Base-by-base conservation (phyloP, 495 filamentous ascomycete species). In the Bacidia gigantensis region DNA sequence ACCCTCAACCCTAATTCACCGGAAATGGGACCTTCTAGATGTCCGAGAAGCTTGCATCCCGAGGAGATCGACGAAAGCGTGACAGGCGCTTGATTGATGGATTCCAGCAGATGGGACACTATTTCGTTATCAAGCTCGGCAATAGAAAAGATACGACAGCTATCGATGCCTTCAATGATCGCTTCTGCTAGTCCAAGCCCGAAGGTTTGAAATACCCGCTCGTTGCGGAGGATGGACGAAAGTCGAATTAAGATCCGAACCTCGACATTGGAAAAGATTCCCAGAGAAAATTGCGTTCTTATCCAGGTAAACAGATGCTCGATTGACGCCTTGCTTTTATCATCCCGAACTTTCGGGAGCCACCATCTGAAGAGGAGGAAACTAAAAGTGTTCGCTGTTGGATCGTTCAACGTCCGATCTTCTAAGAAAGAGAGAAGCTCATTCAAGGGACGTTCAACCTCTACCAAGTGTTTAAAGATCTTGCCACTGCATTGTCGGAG, bases 351-450 rank as follows among this genome's bases (percentile, higher is more conserved):
- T 49, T 54, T 60, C 42, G 54, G 58, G 14, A 25, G 51, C 46
- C 47, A 46, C 18, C 45, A 46, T 24, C 61, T 65, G 26, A 56
- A 57, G 26, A 46, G 65, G 46, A 42, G 67, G 55, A 3, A 63
- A 55, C 12, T 55, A 46, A 45, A 58, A 48, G 75, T 76, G 1
- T 67, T 60, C 11, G 70, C 64, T 12, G 67, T 66, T 3, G 49
- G 58, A 24, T 60, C 63, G 49, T 73, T 73, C 26, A 76, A 46
- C 24, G 60, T 60, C 0, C 61, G 61, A 46, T 77, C 72, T 41
- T 70, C 67, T 23, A 76, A 46, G 35, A 75, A 75, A 9, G 58
- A 48, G n/a, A 68, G 52, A 0, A 68, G 58, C 52, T 66, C 60
- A 14, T 63, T 29, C 55, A 60, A 29, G 24, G 26, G 22, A 35